Percentiles rank a stretch among this genome's conserved stretches.
Evolutionary conservation across 2,329 filamentous ascomycete genomes (phyloP).

Genomic region (Parasarocladium wereldwijsianum): DNA sequence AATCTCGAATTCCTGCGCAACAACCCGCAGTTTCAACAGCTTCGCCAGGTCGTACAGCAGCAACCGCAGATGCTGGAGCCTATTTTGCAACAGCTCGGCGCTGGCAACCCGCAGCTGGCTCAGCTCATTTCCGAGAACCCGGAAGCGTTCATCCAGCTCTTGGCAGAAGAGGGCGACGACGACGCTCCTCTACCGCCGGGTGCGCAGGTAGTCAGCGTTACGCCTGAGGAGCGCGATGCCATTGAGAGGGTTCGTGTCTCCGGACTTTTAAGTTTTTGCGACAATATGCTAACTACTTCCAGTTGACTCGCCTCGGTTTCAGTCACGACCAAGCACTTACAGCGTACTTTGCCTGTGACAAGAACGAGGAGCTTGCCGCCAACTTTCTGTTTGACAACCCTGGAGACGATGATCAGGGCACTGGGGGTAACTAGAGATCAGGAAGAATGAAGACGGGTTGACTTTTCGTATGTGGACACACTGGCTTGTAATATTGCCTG

Average conservation of each 20-base stretch:
- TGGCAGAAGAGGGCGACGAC: slow-evolving; percentile 77
- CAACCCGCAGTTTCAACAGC: slow-evolving; percentile 95
- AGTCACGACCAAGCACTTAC: slow-evolving; percentile 88
- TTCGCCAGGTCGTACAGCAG: slow-evolving; percentile 92
- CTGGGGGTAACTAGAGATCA: slow-evolving; percentile 19
- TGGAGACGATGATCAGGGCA: slow-evolving; percentile 54
- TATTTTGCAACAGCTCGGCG: slow-evolving; percentile 88
- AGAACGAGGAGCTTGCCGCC: slow-evolving; percentile 95
- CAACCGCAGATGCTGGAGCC: slow-evolving; percentile 98
- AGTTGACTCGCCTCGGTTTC: slow-evolving; percentile 90
- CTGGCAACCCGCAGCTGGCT: slow-evolving; percentile 87
- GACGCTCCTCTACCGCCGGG: slow-evolving; percentile 78
- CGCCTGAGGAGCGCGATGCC: slow-evolving; percentile 89
- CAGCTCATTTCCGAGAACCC: slow-evolving; percentile 84
- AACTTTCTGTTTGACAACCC: slow-evolving; percentile 98
- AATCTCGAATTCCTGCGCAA: slow-evolving; percentile 89
- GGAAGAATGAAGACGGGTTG: slow-evolving; percentile 1
- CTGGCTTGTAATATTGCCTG: too few relatives aligned
- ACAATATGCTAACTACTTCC: slow-evolving; percentile 4
- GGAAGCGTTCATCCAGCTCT: slow-evolving; percentile 79
- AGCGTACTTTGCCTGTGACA: slow-evolving; percentile 98
- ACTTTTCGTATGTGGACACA: too few relatives aligned
- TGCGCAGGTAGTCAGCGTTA: slow-evolving; percentile 78
- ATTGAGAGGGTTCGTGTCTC: slow-evolving; percentile 69
- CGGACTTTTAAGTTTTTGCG: slow-evolving; percentile 1